These are phyloP conservation scores for Anthracocystis setariae DNA, from an alignment of 1,284 basidiomycete species.

Conservation along the genomic window DNA sequence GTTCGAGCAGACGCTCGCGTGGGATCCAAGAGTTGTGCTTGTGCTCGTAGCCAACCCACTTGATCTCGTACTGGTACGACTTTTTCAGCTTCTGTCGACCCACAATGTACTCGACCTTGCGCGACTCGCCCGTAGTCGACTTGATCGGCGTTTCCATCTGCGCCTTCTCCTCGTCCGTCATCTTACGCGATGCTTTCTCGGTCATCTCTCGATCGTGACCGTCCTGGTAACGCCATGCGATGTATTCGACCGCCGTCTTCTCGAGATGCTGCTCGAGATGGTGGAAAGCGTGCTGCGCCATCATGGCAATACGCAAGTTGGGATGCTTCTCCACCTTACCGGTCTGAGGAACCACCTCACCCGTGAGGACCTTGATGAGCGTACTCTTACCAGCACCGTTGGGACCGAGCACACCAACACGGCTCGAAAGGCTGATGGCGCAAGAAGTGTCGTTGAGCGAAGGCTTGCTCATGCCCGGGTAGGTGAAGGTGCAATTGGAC, in stretches of 20 bases:
- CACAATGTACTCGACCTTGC: conserved; percentile 88
- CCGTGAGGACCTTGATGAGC: conserved; percentile 95
- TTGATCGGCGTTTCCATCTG: conserved; percentile 88
- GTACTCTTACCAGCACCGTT: conserved; percentile 74
- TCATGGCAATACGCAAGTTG: conserved; percentile 92
- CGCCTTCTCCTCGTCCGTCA: conserved; percentile 87
- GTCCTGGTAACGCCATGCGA: conserved; percentile 98
- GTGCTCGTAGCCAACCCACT: conserved; percentile 94
- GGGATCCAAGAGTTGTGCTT: conserved; percentile 93
- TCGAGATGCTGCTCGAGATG: conserved; percentile 67
- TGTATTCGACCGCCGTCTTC: conserved; percentile 66
- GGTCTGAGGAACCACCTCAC: conserved; percentile 91
- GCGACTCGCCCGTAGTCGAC: conserved; percentile 88
- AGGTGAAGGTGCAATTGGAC: conserved; percentile 90
- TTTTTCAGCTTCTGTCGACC: conserved; percentile 98
- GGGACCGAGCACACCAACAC: conserved; percentile 69
- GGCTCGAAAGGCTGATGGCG: conserved; percentile 81
- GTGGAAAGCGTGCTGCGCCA: conserved; percentile 82
- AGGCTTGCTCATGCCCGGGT: conserved; percentile 84
- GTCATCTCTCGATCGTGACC: conserved; percentile 95
- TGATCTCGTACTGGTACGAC: conserved; percentile 89
- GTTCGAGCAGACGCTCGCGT: conserved; percentile 85
- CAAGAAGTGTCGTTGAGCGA: conserved; percentile 89
- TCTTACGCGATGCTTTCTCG: conserved; percentile 86
- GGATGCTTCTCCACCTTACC: conserved; percentile 97